Conservation (phyloP, 78 protist genomes). For the Tieghemostelium lacteum region DNA sequence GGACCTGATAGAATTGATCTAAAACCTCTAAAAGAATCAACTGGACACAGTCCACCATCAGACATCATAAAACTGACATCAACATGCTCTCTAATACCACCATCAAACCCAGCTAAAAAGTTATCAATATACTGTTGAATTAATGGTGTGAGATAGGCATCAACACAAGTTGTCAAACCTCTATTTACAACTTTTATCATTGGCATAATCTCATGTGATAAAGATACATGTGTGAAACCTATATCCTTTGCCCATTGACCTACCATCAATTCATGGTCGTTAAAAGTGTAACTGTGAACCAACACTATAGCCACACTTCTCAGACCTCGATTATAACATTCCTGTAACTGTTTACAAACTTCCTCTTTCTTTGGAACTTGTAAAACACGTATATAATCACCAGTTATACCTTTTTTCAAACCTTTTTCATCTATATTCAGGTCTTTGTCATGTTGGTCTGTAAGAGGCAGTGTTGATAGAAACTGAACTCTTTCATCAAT, state of each 20-base stretch:
- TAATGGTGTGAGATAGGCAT: constrained; percentile 97
- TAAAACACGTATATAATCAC: constrained; percentile 46
- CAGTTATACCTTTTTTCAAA: constrained; percentile 50
- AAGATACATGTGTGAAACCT: constrained; percentile 92
- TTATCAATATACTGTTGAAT: constrained; percentile 77
- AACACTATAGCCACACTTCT: constrained; percentile 89
- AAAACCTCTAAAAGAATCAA: constrained; percentile 87
- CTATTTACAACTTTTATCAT: constrained; percentile 92
- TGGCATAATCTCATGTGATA: constrained; percentile 89
- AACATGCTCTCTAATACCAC: constrained; percentile 48
- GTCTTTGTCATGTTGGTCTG: not conserved
- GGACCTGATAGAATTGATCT: constrained; percentile 95
- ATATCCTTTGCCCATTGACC: constrained; percentile 86
- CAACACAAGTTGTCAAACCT: constrained; percentile 95
- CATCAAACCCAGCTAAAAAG: constrained; percentile 89
- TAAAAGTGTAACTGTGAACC: constrained; percentile 91
- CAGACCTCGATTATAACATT: constrained; percentile 78
- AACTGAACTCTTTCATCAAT: constrained; percentile 83
- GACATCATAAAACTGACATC: constrained; percentile 94
- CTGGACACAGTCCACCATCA: constrained; percentile 96
- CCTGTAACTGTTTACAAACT: constrained; percentile 24
- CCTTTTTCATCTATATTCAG: too few relatives aligned
- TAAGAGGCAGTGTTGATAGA: not conserved
- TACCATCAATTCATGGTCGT: constrained; percentile 87
- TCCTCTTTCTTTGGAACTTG: constrained; percentile 27